phyloP scores from a whole-genome alignment of 2,329 filamentous ascomycete species.

The Teratosphaeria gauchensis region DNA sequence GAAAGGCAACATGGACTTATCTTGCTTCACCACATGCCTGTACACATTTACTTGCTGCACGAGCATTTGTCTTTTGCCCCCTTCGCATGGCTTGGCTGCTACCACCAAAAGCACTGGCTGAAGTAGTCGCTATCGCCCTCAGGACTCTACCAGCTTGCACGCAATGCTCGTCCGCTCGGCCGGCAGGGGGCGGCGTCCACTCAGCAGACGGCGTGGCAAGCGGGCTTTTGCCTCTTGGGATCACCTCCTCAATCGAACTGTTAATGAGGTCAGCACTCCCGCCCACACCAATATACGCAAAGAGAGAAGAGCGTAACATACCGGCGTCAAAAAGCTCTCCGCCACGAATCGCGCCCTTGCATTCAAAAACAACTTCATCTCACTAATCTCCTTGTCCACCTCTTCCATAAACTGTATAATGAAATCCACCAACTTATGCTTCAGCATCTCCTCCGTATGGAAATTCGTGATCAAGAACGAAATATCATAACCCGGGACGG shows the following conservation, averaged over 20 bases:
- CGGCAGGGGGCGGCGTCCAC: neutral
- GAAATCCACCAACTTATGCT: constrained; percentile 98
- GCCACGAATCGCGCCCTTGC: constrained; percentile 94
- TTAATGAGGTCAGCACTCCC: neutral
- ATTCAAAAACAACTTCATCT: constrained; percentile 99
- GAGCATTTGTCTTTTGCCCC: neutral
- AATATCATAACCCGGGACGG: constrained; percentile 96
- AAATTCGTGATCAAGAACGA: constrained; percentile 98
- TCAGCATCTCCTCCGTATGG: constrained; percentile 96
- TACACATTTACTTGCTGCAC: neutral
- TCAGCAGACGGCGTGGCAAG: neutral
- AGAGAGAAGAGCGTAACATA: constrained; percentile 33
- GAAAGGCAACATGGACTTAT: neutral
- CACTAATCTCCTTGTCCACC: constrained; percentile 98
- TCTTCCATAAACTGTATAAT: constrained; percentile 99
- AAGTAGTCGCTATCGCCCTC: neutral
- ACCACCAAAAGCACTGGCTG: neutral
- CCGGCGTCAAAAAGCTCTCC: constrained; percentile 93
- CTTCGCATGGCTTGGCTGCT: neutral
- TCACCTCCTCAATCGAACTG: constrained; percentile 13
- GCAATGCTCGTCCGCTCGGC: neutral
- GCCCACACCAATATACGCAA: neutral
- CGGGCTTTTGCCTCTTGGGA: neutral
- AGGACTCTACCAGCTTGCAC: neutral
- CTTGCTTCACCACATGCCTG: neutral